A percentile compares a stretch with the other conserved stretches of the same genome.
Conservation (phyloP, 441 rosid genomes). For the Gossypium gossypioides region DNA sequence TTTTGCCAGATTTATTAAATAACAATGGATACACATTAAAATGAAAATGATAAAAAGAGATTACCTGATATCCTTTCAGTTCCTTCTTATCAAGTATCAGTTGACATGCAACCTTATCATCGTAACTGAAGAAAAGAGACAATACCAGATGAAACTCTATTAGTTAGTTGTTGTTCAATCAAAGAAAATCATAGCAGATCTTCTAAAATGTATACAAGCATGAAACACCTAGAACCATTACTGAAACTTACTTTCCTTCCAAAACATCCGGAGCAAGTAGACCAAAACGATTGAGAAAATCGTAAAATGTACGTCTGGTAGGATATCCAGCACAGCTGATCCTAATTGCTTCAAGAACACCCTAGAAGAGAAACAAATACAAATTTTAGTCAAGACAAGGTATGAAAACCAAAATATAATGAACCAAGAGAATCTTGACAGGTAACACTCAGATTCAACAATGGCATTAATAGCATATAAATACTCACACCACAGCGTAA, state of each 20-base stretch:
- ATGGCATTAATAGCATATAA: slow-evolving; percentile 6
- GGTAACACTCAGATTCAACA: not conserved
- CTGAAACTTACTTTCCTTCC: slow-evolving; percentile 82
- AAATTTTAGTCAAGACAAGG: not conserved
- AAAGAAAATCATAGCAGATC: not conserved
- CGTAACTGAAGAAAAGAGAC: slow-evolving; percentile 49
- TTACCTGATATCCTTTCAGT: slow-evolving; percentile 91
- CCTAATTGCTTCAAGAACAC: slow-evolving; percentile 99
- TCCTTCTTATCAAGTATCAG: slow-evolving; percentile 91
- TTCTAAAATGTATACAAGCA: not conserved
- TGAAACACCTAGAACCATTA: not conserved
- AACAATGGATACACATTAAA: not conserved
- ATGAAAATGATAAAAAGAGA: slow-evolving; percentile 4
- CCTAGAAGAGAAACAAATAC: slow-evolving; percentile 31
- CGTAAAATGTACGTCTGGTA: slow-evolving; percentile 88
- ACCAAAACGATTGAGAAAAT: slow-evolving; percentile 95
- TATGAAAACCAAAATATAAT: not conserved
- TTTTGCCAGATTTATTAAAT: slow-evolving; percentile 4
- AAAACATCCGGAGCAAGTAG: slow-evolving; percentile 94
- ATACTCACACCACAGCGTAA: slow-evolving; percentile 97
- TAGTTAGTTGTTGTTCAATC: not conserved
- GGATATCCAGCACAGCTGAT: slow-evolving; percentile 99
- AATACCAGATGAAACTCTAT: not conserved
- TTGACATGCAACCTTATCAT: slow-evolving; percentile 91
- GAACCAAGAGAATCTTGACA: not conserved